Evolutionary conservation across 164 flowering plant genomes (phyloP), one percentile per base, ranked within the genome.

Genomic region (Annona cherimola): DNA sequence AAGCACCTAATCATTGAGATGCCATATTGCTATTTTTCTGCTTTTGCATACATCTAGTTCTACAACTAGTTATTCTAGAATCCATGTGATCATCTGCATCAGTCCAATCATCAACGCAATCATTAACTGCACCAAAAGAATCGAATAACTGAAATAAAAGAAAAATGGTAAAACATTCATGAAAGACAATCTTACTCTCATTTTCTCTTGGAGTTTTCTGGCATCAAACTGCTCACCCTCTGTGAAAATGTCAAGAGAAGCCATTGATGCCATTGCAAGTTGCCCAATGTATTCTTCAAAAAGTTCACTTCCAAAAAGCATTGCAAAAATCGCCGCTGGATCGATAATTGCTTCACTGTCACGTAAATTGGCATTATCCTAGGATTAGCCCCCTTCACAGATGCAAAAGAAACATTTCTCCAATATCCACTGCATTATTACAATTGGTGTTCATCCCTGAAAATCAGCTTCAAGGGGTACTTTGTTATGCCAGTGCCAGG

Each of bases 261-360:
- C 98, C 98, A 96, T 90, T 69, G 99, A 96, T 75, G 96, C 96
- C 98, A 96, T 93, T 43, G 99, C 98, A 79, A 93, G 95, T 84
- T 96, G 95, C 66, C 99, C 99, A 68, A 96, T 92, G 81, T 96
- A 96, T 63, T 91, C 98, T 83, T 96, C 99, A 81, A 96, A 96
- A 78, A 93, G 96, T 78, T 96, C 99, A 82, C 98, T 96, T 75
- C 99, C 99, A 76, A 96, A 96, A 69, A 96, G 99, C 98, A 96
- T 93, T 7, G 99, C 98, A 79, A 96, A 96, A 14, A 96, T 90
- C 62, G 98, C 99, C 46, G 99, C 99, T 73, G 98, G 98, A 74
- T 93, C 98, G 74, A 96, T 93, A 71, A 96, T 91, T 20, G 91
- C 88, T 0, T 93, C 98, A 9, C 99, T 96, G 89, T 67, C 35